These are phyloP conservation scores for Candida quercuum DNA, from an alignment of 805 yeast species.

Conservation along the genomic window DNA sequence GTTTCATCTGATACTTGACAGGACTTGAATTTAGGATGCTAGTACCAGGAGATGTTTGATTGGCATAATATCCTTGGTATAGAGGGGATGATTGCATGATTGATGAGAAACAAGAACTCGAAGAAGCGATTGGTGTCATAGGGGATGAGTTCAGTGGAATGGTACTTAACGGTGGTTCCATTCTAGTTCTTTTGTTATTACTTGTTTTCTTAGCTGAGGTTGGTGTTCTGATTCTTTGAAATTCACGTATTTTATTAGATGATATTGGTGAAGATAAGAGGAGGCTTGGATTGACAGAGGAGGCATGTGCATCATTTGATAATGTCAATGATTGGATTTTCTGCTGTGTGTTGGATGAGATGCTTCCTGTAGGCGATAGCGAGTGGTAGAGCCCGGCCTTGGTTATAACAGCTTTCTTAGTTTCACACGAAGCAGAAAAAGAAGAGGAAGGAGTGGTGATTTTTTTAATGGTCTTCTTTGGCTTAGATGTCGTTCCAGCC, in stretches of 20 bases:
- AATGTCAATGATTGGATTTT: slow-evolving; percentile 17
- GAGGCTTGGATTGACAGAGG: slow-evolving; percentile 21
- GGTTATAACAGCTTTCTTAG: slow-evolving; percentile 2
- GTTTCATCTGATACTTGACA: slow-evolving; percentile 20
- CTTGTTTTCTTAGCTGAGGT: neutral
- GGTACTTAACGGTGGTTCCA: slow-evolving; percentile 2
- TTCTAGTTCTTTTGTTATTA: neutral
- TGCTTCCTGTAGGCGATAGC: slow-evolving; percentile 6
- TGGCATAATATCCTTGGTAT: slow-evolving; percentile 24
- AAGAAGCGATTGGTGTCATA: slow-evolving; percentile 19
- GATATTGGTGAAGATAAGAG: slow-evolving; percentile 24
- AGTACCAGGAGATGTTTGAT: slow-evolving; percentile 19
- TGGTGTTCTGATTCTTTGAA: slow-evolving; percentile 1
- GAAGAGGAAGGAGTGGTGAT: neutral
- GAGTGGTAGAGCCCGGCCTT: too few species aligned
- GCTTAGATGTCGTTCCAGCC: neutral
- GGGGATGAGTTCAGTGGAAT: slow-evolving; percentile 18
- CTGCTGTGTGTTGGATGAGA: slow-evolving; percentile 16
- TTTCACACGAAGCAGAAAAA: neutral
- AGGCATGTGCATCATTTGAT: neutral
- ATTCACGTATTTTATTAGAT: slow-evolving; percentile 2
- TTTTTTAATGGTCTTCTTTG: neutral
- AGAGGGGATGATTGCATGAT: slow-evolving; percentile 25
- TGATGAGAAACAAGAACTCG: slow-evolving; percentile 22
- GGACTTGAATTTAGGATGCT: slow-evolving; percentile 18